Percentiles rank a stretch among this genome's conserved stretches.
phyloP scores from a whole-genome alignment of 306 rosid species.

The Sesbania bispinosa region DNA sequence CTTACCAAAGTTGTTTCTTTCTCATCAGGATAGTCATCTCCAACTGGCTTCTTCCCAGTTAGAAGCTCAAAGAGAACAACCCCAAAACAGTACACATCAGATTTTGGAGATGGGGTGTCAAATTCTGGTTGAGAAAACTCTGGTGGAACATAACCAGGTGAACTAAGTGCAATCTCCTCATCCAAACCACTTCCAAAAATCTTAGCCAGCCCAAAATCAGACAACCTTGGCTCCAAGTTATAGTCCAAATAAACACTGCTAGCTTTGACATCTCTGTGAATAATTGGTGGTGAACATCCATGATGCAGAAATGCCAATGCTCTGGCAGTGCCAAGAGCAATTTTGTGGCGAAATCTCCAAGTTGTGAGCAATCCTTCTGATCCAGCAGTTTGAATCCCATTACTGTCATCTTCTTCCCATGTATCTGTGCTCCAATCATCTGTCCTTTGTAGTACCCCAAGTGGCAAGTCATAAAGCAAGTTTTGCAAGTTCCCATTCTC shows the following conservation, averaged over 20 bases:
- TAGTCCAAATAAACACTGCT: slow-evolving; percentile 84
- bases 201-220: slow-evolving; percentile 87
- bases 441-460: slow-evolving; percentile 63
- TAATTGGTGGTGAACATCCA: slow-evolving; percentile 89
- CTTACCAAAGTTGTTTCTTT: slow-evolving; percentile 64
- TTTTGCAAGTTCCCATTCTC: slow-evolving; percentile 91
- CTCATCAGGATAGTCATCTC: slow-evolving; percentile 72
- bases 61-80: slow-evolving; percentile 75
- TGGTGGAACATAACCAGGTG: slow-evolving; percentile 77
- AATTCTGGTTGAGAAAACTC: slow-evolving; percentile 57
- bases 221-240: slow-evolving; percentile 75
- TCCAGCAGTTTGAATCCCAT: slow-evolving; percentile 60
- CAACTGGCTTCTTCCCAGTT: slow-evolving; percentile 74
- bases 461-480: slow-evolving; percentile 82
- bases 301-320: slow-evolving; percentile 89
- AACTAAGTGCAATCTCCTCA: slow-evolving; percentile 61
- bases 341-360: slow-evolving; percentile 82
- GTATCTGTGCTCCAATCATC: slow-evolving; percentile 88
- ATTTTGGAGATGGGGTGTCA: slow-evolving; percentile 65
- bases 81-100: slow-evolving; percentile 86
- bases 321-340: slow-evolving; percentile 77
- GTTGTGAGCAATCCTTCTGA: slow-evolving; percentile 71
- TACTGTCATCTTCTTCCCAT: slow-evolving; percentile 62
- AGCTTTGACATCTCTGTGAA: slow-evolving; percentile 78
- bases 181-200: slow-evolving; percentile 68